Evolutionary conservation across 768 basidiomycete species (phyloP).

Genomic region (Lentinula edodes): DNA sequence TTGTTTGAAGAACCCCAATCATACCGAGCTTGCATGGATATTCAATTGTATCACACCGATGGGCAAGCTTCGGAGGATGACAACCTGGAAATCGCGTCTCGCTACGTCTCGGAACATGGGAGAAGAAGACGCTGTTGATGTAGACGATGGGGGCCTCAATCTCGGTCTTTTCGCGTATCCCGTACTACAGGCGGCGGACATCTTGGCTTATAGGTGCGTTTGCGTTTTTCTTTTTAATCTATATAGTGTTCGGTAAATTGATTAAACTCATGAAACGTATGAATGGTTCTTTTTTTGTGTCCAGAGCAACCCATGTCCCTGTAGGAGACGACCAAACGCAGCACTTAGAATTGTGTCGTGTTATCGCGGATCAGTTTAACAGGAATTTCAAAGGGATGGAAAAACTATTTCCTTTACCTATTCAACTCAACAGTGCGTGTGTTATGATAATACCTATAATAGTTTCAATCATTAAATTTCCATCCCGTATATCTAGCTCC

Average conservation of each 20-base stretch:
- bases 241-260: neutral
- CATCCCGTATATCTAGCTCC: conserved; percentile 43
- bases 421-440: conserved; percentile 60
- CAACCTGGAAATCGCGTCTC: conserved; percentile 88
- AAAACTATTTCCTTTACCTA: conserved; percentile 67
- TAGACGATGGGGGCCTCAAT: conserved; percentile 79
- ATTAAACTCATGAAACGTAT: neutral
- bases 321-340: conserved; percentile 97
- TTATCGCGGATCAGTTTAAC: conserved; percentile 83
- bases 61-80: conserved; percentile 84
- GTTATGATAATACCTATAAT: conserved; percentile 19
- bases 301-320: conserved; percentile 86
- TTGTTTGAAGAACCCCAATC: conserved; percentile 61
- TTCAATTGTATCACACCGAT: conserved; percentile 80
- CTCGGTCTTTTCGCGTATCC: conserved; percentile 90
- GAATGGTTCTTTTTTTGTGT: neutral
- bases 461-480: neutral
- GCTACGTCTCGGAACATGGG: conserved; percentile 66
- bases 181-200: conserved; percentile 89
- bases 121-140: conserved; percentile 46
- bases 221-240: conserved; percentile 34
- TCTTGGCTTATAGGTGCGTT: conserved; percentile 66
- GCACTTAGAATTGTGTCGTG: conserved; percentile 85
- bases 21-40: conserved; percentile 88
- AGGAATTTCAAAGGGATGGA: conserved; percentile 44